Conservation (phyloP, 805 yeast genomes). For the Candida saitoana region DNA sequence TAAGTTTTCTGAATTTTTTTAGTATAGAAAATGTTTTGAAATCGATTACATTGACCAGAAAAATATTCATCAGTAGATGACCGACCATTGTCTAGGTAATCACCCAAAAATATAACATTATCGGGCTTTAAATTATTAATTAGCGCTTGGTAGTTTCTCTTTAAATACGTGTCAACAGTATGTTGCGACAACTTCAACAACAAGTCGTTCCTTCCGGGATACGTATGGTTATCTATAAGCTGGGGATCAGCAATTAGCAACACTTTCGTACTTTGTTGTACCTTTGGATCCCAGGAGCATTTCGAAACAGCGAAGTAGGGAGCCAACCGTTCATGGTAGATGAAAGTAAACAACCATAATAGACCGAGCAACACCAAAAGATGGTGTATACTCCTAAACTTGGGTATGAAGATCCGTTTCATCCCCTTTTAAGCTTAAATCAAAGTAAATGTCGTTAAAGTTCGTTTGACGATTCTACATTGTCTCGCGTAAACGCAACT, state of each 20-base stretch:
- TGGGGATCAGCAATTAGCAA: conserved; percentile 43
- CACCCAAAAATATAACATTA: conserved; percentile 38
- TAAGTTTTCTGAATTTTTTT: conserved; percentile 13
- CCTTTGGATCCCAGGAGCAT: conserved; percentile 27
- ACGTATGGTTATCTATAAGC: conserved; percentile 41
- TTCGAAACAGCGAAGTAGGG: conserved; percentile 23
- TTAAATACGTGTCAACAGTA: conserved; percentile 37
- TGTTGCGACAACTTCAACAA: conserved; percentile 34
- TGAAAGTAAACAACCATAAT: conserved; percentile 28
- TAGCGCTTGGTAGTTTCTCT: conserved; percentile 34
- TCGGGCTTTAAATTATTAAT: conserved; percentile 30
- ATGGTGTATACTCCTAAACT: conserved; percentile 25
- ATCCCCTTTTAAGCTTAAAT: no score
- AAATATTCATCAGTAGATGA: conserved; percentile 29
- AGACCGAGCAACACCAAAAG: conserved; percentile 19
- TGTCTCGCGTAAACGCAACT: no score
- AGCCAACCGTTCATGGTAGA: conserved; percentile 28
- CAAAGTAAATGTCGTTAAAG: no score
- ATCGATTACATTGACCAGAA: conserved; percentile 24
- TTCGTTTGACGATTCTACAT: no score
- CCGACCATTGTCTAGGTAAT: conserved; percentile 41
- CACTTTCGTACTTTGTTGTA: conserved; percentile 19
- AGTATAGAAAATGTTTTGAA: conserved; percentile 27
- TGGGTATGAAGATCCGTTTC: conserved; percentile 13
- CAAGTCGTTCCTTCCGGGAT: conserved; percentile 33